phyloP scores from a whole-genome alignment of 2,329 filamentous ascomycete genomes.

The Ceratocystis colombiana region DNA sequence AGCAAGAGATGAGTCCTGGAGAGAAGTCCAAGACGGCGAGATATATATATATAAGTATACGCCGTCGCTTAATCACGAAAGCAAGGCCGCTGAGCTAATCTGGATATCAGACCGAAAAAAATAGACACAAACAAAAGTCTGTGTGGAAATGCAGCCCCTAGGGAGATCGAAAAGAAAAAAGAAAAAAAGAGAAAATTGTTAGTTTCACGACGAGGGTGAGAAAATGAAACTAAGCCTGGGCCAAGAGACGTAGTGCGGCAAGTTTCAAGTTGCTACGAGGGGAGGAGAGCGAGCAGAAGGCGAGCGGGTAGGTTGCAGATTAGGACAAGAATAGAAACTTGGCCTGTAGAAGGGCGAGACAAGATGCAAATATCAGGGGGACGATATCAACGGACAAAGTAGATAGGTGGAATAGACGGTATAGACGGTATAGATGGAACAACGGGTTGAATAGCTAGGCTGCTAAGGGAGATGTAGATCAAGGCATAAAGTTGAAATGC shows the following conservation, averaged over 20 bases:
- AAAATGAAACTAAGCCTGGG: background rate
- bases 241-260: constrained; percentile 1
- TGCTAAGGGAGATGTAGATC: too few relatives aligned
- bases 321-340: background rate
- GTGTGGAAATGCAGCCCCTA: background rate
- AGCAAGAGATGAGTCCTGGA: background rate
- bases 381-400: background rate
- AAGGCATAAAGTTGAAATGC: background rate
- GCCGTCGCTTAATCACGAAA: background rate
- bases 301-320: background rate
- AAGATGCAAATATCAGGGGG: background rate
- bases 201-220: constrained; percentile 4
- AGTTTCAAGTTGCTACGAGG: constrained; percentile 5
- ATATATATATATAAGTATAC: constrained; percentile 6
- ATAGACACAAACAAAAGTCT: constrained; percentile 3
- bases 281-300: background rate
- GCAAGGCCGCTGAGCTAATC: too few relatives aligned
- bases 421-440: too few relatives aligned
- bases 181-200: background rate
- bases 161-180: background rate
- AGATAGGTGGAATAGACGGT: too few relatives aligned
- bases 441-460: too few relatives aligned
- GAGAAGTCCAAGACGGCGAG: constrained; percentile 2
- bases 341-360: background rate
- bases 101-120: background rate